phyloP scores from a whole-genome alignment of 148 eudicot species.

The Chenopodium formosanum region DNA sequence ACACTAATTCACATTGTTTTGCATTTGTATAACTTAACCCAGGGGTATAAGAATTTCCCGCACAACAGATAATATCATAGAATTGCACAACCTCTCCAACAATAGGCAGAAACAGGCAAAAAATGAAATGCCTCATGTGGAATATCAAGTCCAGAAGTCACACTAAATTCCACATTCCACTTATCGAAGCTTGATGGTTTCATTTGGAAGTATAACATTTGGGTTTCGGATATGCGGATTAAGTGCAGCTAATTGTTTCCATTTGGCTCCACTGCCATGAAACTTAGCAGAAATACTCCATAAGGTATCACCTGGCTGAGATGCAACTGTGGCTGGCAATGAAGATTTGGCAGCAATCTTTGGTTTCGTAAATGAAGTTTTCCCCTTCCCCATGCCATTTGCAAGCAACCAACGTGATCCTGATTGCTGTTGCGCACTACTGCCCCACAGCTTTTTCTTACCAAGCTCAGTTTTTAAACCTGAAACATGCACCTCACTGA shows the following conservation, averaged over 20 bases:
- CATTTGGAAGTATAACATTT: constrained; percentile 50
- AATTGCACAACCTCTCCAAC: neutral
- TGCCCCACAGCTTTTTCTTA: constrained; percentile 89
- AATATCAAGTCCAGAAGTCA: neutral
- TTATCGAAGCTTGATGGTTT: constrained; percentile 53
- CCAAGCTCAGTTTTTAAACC: constrained; percentile 70
- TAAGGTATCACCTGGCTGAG: constrained; percentile 66
- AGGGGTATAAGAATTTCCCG: constrained; percentile 6
- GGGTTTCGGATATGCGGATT: constrained; percentile 74
- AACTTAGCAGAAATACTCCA: constrained; percentile 83
- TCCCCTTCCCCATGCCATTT: constrained; percentile 93
- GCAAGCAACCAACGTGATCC: constrained; percentile 99
- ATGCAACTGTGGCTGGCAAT: constrained; percentile 35
- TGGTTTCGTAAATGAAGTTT: constrained; percentile 54
- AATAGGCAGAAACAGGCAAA: neutral
- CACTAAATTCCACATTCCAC: neutral
- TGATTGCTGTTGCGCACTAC: constrained; percentile 66
- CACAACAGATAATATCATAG: neutral
- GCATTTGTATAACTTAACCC: neutral
- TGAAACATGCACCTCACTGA: constrained; percentile 79
- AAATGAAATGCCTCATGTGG: neutral
- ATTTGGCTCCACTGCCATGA: constrained; percentile 61
- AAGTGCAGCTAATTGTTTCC: constrained; percentile 60
- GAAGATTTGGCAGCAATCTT: constrained; percentile 46
- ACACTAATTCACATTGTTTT: constrained; percentile 10